Evolutionary conservation across 805 yeast species (phyloP).

Genomic region (Kluyveromyces dobzhanskii): DNA sequence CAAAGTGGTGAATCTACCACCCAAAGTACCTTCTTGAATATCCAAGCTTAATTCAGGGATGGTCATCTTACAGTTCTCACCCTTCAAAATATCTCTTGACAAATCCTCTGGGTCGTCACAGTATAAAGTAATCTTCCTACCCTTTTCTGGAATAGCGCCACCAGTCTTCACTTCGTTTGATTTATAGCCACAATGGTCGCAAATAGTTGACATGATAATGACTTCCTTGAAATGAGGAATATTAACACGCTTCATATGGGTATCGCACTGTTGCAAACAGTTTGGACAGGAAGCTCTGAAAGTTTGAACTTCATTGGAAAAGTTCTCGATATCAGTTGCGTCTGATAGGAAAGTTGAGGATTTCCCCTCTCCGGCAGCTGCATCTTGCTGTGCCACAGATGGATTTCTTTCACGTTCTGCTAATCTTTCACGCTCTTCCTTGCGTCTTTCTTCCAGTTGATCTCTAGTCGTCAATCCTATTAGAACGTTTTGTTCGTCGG

Average conservation of each 20-base stretch:
- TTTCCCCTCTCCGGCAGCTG: slow-evolving; percentile 9
- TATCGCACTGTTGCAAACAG: slow-evolving; percentile 67
- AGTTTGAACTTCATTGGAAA: slow-evolving; percentile 84
- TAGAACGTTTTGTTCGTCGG: slow-evolving; percentile 79
- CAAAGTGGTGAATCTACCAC: slow-evolving; percentile 95
- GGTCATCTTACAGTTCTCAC: slow-evolving; percentile 81
- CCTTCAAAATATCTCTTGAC: slow-evolving; percentile 87
- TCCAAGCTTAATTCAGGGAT: slow-evolving; percentile 88
- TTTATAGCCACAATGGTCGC: slow-evolving; percentile 90
- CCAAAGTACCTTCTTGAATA: slow-evolving; percentile 91
- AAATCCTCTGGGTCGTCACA: slow-evolving; percentile 82
- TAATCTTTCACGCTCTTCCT: slow-evolving; percentile 26
- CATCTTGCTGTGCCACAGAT: slow-evolving; percentile 15
- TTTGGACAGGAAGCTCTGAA: slow-evolving; percentile 90
- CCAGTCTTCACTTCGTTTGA: slow-evolving; percentile 98
- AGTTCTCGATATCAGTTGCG: slow-evolving; percentile 74
- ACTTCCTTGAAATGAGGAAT: slow-evolving; percentile 99
- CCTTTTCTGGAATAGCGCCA: slow-evolving; percentile 86
- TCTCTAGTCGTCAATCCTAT: slow-evolving; percentile 69
- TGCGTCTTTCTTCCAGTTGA: slow-evolving; percentile 37
- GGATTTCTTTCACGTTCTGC: slow-evolving; percentile 31
- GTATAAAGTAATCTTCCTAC: slow-evolving; percentile 60
- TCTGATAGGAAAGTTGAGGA: slow-evolving; percentile 53
- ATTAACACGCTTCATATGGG: slow-evolving; percentile 94
- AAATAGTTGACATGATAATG: slow-evolving; percentile 88